These are phyloP conservation scores for Zygoascus sp. DNA, from an alignment of 1,139 yeast genomes.

Conservation along the genomic window DNA sequence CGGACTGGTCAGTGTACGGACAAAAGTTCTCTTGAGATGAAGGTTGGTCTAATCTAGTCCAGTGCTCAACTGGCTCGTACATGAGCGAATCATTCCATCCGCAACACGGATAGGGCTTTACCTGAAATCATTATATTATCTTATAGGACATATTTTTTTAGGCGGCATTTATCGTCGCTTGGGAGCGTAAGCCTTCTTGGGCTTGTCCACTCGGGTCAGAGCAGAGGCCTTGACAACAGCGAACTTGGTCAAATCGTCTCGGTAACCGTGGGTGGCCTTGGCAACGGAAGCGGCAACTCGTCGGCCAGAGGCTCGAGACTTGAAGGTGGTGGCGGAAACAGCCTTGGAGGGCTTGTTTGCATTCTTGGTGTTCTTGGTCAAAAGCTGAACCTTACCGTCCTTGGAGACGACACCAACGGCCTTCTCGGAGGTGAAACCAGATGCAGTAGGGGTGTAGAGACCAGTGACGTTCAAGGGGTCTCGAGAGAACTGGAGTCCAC, in stretches of 20 bases:
- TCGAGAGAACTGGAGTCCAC: slow-evolving; percentile 42
- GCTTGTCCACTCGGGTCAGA: slow-evolving; percentile 38
- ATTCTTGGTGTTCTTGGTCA: slow-evolving; percentile 41
- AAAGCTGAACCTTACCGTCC: slow-evolving; percentile 40
- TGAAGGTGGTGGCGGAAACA: slow-evolving; percentile 38
- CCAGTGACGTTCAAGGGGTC: slow-evolving; percentile 49
- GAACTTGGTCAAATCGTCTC: slow-evolving; percentile 44
- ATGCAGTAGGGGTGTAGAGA: slow-evolving; percentile 42
- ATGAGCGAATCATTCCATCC: no score
- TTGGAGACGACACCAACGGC: slow-evolving; percentile 42
- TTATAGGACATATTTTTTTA: neutral
- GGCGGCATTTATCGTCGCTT: slow-evolving; percentile 20
- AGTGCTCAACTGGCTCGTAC: no score
- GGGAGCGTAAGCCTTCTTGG: slow-evolving; percentile 37
- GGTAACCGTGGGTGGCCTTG: slow-evolving; percentile 44
- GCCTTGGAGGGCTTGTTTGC: slow-evolving; percentile 43
- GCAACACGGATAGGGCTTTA: no score
- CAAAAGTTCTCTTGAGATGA: no score
- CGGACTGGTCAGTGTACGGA: no score
- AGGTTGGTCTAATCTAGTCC: no score
- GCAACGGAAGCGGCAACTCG: slow-evolving; percentile 43
- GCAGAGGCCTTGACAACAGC: slow-evolving; percentile 46
- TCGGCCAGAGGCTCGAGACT: slow-evolving; percentile 42
- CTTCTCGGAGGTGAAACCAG: slow-evolving; percentile 47
- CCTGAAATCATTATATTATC: slow-evolving; percentile 8